These are phyloP conservation scores for Endoconidiophora polonica DNA, from an alignment of 2,329 filamentous ascomycete species.

Conservation along the genomic window DNA sequence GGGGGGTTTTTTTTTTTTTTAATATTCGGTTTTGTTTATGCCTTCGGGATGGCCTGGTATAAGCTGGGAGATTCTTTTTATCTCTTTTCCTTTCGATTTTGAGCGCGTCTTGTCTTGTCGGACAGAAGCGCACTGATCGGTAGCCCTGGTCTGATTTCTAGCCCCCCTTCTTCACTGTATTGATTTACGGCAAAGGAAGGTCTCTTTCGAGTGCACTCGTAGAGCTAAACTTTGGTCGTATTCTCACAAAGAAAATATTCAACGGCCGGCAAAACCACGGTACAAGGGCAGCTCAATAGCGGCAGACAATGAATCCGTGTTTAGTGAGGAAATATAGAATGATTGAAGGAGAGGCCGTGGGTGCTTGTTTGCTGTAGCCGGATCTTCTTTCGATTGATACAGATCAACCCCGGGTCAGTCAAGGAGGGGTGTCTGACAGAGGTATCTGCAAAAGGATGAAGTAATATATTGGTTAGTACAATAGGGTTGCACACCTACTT, in stretches of 20 bases:
- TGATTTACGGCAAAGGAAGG: not conserved
- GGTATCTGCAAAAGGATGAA: not conserved
- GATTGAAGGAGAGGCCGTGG: not conserved
- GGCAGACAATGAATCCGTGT: no score
- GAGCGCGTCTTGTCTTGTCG: conserved; percentile 4
- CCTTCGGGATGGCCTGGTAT: not conserved
- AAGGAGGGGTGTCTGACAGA: conserved; percentile 6
- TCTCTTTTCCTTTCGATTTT: conserved; percentile 4
- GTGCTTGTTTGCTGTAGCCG: no score
- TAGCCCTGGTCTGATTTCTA: conserved; percentile 4
- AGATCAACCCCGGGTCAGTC: not conserved
- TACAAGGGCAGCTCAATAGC: no score
- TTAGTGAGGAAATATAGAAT: no score
- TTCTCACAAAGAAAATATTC: no score
- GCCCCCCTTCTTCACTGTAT: not conserved
- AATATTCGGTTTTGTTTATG: not conserved
- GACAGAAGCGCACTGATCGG: conserved; percentile 7
- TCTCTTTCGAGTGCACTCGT: not conserved
- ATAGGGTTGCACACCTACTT: conserved; percentile 4
- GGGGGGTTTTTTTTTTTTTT: no score
- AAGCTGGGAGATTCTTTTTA: conserved; percentile 2
- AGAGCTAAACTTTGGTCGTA: not conserved
- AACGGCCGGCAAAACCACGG: no score
- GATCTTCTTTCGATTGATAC: no score
- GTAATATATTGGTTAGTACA: not conserved